A percentile compares a stretch with the other conserved stretches of the same genome.
phyloP scores from a whole-genome alignment of 1,284 basidiomycete genomes.

The Cerioporus squamosus region DNA sequence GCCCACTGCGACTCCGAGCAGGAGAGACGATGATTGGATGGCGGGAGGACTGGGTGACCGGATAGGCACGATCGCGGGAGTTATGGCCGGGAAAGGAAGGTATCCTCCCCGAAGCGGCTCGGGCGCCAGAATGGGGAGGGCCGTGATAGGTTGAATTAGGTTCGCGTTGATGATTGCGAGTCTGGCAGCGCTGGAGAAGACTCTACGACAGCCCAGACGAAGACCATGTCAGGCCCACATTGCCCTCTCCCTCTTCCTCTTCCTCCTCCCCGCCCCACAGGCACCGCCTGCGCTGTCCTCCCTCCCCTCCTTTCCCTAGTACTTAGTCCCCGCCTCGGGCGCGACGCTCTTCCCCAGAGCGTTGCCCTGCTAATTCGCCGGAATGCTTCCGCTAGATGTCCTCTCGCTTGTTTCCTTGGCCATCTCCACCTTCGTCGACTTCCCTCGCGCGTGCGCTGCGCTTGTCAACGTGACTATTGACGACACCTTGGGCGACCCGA shows the following conservation, averaged over 20 bases:
- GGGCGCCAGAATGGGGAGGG: neutral
- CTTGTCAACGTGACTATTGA: slow-evolving; percentile 47
- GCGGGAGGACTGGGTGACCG: neutral
- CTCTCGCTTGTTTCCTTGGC: slow-evolving; percentile 5
- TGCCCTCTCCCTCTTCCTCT: neutral
- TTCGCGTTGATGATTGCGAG: neutral
- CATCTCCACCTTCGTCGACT: neutral
- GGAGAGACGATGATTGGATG: neutral
- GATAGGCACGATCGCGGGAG: neutral
- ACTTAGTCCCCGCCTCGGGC: slow-evolving; percentile 9
- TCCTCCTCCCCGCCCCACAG: slow-evolving; percentile 5
- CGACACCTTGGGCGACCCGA: slow-evolving; percentile 42
- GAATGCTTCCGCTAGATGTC: slow-evolving; percentile 17
- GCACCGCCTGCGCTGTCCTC: slow-evolving; percentile 21
- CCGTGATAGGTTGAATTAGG: neutral
- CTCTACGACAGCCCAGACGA: neutral
- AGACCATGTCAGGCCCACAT: slow-evolving; percentile 11
- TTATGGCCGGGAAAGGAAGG: neutral
- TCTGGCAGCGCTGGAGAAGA: neutral
- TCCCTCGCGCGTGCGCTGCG: slow-evolving; percentile 22
- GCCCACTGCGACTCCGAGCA: neutral
- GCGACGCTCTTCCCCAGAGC: slow-evolving; percentile 4
- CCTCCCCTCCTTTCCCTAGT: slow-evolving; percentile 17
- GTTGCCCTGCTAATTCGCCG: slow-evolving; percentile 10
- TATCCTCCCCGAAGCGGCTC: neutral